phyloP scores from a whole-genome alignment of 768 basidiomycete species.

The Suillus americanus region DNA sequence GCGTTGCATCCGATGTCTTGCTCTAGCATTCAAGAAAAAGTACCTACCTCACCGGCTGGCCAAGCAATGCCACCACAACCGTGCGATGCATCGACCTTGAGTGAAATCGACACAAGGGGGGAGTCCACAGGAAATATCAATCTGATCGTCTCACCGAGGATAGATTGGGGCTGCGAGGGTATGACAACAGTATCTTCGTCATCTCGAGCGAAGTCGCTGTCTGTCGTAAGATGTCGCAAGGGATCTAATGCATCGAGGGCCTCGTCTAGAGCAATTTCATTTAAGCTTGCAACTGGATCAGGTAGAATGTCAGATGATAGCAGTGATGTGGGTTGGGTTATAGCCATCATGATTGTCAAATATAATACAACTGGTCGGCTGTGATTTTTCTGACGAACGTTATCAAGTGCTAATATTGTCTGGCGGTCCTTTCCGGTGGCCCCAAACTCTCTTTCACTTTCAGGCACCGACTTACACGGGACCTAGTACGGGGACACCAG shows the following conservation, averaged over 20 bases:
- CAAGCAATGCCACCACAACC: constrained; percentile 93
- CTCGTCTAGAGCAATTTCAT: constrained; percentile 51
- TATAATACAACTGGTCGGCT: background rate
- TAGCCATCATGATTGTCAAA: constrained; percentile 8
- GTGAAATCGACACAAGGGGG: constrained; percentile 30
- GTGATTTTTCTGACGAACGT: background rate
- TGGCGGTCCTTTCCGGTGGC: background rate
- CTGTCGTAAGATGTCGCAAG: constrained; percentile 56
- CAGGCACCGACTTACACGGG: background rate
- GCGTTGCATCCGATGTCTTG: constrained; percentile 8
- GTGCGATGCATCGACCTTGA: constrained; percentile 76
- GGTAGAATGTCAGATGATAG: constrained; percentile 14
- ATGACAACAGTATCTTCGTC: constrained; percentile 35
- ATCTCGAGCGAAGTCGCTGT: constrained; percentile 28
- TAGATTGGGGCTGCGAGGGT: constrained; percentile 54
- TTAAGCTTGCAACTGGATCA: constrained; percentile 9
- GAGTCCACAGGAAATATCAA: constrained; percentile 36
- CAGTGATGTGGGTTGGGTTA: background rate
- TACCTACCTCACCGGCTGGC: constrained; percentile 84
- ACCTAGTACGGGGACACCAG: background rate
- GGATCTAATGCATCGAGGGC: constrained; percentile 55
- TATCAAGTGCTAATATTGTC: too few relatives aligned
- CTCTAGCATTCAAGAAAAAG: constrained; percentile 6
- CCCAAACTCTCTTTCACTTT: too few relatives aligned
- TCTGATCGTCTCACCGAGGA: constrained; percentile 46